Conservation (phyloP, 805 yeast species). For the Pichia nanzhaoensis region DNA sequence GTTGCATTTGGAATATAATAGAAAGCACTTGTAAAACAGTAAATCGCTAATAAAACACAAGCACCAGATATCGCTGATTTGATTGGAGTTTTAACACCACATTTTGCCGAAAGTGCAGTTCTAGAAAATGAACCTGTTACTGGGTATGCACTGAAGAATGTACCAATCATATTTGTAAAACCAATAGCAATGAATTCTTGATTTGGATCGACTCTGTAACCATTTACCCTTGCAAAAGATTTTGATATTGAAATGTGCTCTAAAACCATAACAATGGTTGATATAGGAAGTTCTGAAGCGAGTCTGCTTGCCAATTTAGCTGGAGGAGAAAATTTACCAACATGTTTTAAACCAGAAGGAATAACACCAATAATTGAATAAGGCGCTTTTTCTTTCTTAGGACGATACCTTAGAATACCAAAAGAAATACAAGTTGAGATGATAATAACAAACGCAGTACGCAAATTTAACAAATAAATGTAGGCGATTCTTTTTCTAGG, state of each 20-base stretch:
- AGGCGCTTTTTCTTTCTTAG: conserved; percentile 26
- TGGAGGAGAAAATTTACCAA: conserved; percentile 66
- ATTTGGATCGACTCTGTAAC: conserved; percentile 84
- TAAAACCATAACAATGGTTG: conserved; percentile 71
- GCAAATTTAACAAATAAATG: conserved; percentile 68
- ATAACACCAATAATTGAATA: conserved; percentile 67
- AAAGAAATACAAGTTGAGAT: conserved; percentile 80
- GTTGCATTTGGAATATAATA: conserved; percentile 89
- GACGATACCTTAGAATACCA: conserved; percentile 51
- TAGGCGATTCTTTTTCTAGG: conserved; percentile 49
- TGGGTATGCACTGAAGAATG: conserved; percentile 90
- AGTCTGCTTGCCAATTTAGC: conserved; percentile 49
- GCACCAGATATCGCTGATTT: conserved; percentile 89
- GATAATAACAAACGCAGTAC: conserved; percentile 76
- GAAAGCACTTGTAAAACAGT: conserved; percentile 76
- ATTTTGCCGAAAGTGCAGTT: conserved; percentile 89
- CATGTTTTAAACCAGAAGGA: conserved; percentile 74
- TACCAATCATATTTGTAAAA: conserved; percentile 81
- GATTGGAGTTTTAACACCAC: conserved; percentile 91
- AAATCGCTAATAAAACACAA: conserved; percentile 81
- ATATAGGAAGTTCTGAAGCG: conserved; percentile 79
- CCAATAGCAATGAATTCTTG: conserved; percentile 95
- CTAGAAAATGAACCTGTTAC: conserved; percentile 95
- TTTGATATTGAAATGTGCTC: conserved; percentile 93
- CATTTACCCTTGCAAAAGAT: conserved; percentile 88